phyloP scores from a whole-genome alignment of 164 flowering plant species.

The Euptelea pleiosperma region DNA sequence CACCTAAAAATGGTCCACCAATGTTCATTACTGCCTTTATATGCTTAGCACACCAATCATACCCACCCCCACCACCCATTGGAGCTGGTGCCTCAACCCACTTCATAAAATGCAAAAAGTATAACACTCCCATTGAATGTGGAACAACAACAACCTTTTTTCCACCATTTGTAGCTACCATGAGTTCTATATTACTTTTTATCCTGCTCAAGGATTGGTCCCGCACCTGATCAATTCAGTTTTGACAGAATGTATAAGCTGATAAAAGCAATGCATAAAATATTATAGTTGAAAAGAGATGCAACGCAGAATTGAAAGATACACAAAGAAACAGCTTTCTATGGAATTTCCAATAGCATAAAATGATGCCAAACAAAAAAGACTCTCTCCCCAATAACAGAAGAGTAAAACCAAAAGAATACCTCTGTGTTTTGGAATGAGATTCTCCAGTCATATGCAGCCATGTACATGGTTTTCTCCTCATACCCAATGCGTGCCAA shows the following conservation, averaged over 20 bases:
- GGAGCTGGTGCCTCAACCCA: conserved; percentile 75
- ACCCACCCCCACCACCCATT: conserved; percentile 70
- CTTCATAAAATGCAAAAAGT: conserved; percentile 66
- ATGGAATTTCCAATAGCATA: background rate
- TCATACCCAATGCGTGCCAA: conserved; percentile 68
- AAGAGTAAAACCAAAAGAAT: background rate
- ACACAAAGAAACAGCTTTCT: background rate
- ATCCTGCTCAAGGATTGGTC: conserved; percentile 58
- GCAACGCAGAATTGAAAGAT: background rate
- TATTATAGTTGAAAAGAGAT: conserved; percentile 1
- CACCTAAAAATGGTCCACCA: conserved; percentile 95
- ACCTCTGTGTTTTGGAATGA: conserved; percentile 71
- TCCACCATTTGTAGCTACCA: conserved; percentile 55
- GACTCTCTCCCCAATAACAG: background rate
- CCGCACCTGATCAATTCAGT: conserved; percentile 37
- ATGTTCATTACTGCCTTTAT: conserved; percentile 64
- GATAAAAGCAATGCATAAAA: background rate
- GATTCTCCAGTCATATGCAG: conserved; percentile 68
- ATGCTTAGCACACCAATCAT: conserved; percentile 60
- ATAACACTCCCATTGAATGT: conserved; percentile 68
- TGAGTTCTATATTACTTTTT: conserved; percentile 62
- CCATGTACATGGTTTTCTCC: conserved; percentile 72
- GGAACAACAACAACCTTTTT: conserved; percentile 62
- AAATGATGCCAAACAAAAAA: background rate
- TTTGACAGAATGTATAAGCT: conserved; percentile 1